Conservation (phyloP, 139 green algal genomes). For the Chlamydomonas sp. region DNA sequence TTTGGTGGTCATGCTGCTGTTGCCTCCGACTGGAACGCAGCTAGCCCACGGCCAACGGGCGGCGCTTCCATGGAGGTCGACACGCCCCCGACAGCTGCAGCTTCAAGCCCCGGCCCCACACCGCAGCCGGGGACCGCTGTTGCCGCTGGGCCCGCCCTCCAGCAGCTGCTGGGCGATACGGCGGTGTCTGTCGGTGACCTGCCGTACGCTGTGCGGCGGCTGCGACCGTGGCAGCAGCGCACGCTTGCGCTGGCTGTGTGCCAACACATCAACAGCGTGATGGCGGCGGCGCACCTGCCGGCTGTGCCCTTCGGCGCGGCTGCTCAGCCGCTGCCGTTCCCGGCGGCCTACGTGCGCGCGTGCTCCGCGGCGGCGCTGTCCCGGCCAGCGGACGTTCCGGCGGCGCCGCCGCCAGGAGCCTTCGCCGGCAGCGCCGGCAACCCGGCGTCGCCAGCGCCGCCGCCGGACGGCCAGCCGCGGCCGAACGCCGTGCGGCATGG, state of each 20-base stretch:
- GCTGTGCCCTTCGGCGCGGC: slow-evolving; percentile 19
- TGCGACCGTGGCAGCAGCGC: slow-evolving; percentile 37
- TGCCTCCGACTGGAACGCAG: too few species aligned
- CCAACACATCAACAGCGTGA: slow-evolving; percentile 11
- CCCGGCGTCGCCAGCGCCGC: neutral
- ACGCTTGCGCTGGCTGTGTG: slow-evolving; percentile 7
- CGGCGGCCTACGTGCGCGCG: neutral
- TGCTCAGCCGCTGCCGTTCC: slow-evolving; percentile 6
- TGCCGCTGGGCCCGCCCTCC: too few species aligned
- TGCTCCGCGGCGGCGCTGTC: slow-evolving; percentile 9
- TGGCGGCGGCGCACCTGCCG: slow-evolving; percentile 11
- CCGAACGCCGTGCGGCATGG: neutral
- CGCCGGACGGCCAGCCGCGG: neutral
- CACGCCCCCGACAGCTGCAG: too few species aligned
- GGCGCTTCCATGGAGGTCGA: too few species aligned
- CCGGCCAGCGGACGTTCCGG: neutral
- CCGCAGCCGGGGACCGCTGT: too few species aligned
- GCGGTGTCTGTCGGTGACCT: neutral
- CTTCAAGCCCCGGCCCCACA: too few species aligned
- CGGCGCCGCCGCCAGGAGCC: neutral
- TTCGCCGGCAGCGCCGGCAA: neutral
- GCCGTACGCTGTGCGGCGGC: neutral
- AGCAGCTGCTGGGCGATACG: too few species aligned
- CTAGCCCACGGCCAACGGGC: too few species aligned
- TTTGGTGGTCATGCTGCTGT: too few species aligned